phyloP scores from a whole-genome alignment of 768 basidiomycete species.

The Phylloporus scabripes region DNA sequence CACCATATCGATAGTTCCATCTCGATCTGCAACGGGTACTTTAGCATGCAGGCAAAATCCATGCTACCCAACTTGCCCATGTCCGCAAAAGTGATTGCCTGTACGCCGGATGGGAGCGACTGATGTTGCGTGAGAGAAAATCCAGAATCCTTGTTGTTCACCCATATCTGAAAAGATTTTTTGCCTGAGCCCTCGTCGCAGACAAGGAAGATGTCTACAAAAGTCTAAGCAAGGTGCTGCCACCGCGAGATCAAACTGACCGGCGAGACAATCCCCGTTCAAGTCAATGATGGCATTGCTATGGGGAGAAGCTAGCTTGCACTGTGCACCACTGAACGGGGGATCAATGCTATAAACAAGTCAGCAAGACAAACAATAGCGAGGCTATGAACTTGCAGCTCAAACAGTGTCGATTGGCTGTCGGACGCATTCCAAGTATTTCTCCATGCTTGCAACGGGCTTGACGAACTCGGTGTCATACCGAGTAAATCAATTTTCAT shows the following conservation, averaged over 20 bases:
- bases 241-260: constrained; percentile 30
- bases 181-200: constrained; percentile 62
- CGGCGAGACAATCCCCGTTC: constrained; percentile 93
- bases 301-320: constrained; percentile 81
- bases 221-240: background rate
- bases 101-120: constrained; percentile 67
- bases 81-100: constrained; percentile 84
- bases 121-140: constrained; percentile 67
- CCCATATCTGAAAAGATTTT: constrained; percentile 85
- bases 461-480: constrained; percentile 35
- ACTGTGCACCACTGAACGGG: constrained; percentile 57
- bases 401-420: constrained; percentile 50
- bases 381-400: constrained; percentile 45
- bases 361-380: constrained; percentile 3
- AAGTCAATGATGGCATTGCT: constrained; percentile 93
- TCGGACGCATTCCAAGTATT: constrained; percentile 70
- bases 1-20: constrained; percentile 94
- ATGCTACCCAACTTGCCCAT: constrained; percentile 51
- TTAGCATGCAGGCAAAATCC: background rate
- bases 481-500: constrained; percentile 88
- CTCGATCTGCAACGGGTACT: constrained; percentile 57
- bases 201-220: constrained; percentile 79
- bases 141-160: constrained; percentile 73
- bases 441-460: constrained; percentile 64
- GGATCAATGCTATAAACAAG: constrained; percentile 45